Evolutionary conservation across 2,329 filamentous ascomycete species (phyloP).

Genomic region (Blumeria hordei): DNA sequence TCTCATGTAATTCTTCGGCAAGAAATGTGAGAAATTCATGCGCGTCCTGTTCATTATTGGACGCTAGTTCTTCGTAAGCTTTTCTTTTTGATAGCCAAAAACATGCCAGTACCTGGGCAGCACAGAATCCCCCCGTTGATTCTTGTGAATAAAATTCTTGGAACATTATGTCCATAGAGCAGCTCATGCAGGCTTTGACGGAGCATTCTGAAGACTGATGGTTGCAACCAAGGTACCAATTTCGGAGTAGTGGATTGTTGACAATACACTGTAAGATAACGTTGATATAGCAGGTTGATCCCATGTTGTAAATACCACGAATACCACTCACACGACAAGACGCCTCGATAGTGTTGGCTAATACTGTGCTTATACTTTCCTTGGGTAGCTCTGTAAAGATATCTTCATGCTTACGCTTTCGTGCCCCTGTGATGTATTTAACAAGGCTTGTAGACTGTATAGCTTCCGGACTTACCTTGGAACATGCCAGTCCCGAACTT

Average conservation of each 20-base stretch:
- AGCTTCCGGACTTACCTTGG: slow-evolving; percentile 22
- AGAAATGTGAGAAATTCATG: slow-evolving; percentile 96
- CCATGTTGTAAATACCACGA: slow-evolving; percentile 86
- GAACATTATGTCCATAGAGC: slow-evolving; percentile 50
- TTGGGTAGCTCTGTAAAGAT: slow-evolving; percentile 36
- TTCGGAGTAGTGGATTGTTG: slow-evolving; percentile 76
- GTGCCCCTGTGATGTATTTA: slow-evolving; percentile 19
- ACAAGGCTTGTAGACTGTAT: background rate
- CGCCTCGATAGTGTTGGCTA: slow-evolving; percentile 51
- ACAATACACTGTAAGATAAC: slow-evolving; percentile 84
- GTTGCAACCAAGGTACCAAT: slow-evolving; percentile 79
- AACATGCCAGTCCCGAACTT: slow-evolving; percentile 44
- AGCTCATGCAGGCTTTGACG: slow-evolving; percentile 36
- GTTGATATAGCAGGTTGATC: slow-evolving; percentile 96
- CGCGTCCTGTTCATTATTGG: slow-evolving; percentile 87
- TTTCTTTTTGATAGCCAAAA: slow-evolving; percentile 71
- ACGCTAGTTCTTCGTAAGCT: slow-evolving; percentile 51
- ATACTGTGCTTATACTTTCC: slow-evolving; percentile 55
- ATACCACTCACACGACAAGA: slow-evolving; percentile 73
- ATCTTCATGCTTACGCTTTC: slow-evolving; percentile 57
- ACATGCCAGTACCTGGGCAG: slow-evolving; percentile 66
- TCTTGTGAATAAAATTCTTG: slow-evolving; percentile 48
- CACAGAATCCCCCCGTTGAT: slow-evolving; percentile 72
- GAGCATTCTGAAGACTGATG: slow-evolving; percentile 54
- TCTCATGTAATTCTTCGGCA: slow-evolving; percentile 69